These are phyloP conservation scores for Dothistroma pini DNA, from an alignment of 2,329 filamentous ascomycete species.

Conservation along the genomic window DNA sequence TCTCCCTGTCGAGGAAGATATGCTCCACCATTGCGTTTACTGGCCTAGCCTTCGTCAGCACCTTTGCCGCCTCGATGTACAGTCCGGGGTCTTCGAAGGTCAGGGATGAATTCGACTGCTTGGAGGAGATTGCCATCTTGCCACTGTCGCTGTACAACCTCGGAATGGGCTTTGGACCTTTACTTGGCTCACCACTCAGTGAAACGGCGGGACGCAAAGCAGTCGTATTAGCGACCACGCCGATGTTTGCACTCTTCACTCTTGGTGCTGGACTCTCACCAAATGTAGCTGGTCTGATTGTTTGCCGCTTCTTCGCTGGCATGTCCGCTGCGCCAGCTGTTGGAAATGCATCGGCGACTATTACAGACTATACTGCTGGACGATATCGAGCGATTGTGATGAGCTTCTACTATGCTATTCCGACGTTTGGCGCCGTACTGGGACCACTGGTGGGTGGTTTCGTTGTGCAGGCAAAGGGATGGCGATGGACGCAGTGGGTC, in stretches of 20 bases:
- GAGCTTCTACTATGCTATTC: conserved; percentile 29
- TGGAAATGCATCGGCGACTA: conserved; percentile 32
- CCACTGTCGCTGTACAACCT: conserved; percentile 37
- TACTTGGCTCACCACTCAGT: conserved; percentile 37
- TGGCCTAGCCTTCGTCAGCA: conserved; percentile 32
- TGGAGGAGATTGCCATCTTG: conserved; percentile 34
- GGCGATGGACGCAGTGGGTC: conserved; percentile 37
- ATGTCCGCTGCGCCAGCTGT: conserved; percentile 41
- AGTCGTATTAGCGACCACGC: conserved; percentile 36
- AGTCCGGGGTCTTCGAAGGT: conserved; percentile 28
- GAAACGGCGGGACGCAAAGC: conserved; percentile 38
- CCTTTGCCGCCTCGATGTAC: conserved; percentile 33
- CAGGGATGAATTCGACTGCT: conserved; percentile 25
- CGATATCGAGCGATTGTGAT: conserved; percentile 28
- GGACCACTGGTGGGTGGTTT: conserved; percentile 42
- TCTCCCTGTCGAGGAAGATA: conserved; percentile 23
- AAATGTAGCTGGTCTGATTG: conserved; percentile 21
- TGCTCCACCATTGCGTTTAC: conserved; percentile 29
- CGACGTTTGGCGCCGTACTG: conserved; percentile 32
- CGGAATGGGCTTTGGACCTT: conserved; percentile 38
- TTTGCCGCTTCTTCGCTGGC: conserved; percentile 46
- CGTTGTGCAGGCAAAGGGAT: conserved; percentile 30
- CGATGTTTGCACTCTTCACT: conserved; percentile 37
- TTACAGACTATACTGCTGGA: conserved; percentile 33
- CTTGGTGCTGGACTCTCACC: conserved; percentile 32